Conservation (phyloP, 192 early-diverging fungal genomes). For the Mortierella alpina region DNA sequence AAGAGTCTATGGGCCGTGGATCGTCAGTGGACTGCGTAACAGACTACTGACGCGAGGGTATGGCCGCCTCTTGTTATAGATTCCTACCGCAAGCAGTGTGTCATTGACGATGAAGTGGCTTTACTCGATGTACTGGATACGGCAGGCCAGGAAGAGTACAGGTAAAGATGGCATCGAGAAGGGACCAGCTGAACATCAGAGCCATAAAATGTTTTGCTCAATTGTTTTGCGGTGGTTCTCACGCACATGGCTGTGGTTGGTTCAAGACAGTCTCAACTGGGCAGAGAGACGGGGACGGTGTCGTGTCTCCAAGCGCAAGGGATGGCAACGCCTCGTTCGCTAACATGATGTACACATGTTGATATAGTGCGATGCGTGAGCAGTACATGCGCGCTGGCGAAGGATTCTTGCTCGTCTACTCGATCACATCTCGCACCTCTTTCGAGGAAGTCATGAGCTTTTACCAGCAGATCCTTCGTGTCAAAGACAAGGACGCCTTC, state of each 20-base stretch:
- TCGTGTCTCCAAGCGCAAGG: background rate
- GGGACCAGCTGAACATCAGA: background rate
- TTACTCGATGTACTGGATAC: background rate
- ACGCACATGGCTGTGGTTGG: background rate
- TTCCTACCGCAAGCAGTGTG: slow-evolving; percentile 95
- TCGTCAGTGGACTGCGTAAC: too few relatives aligned
- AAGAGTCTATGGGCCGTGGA: too few relatives aligned
- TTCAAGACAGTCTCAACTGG: background rate
- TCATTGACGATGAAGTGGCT: slow-evolving; percentile 79
- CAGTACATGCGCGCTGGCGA: slow-evolving; percentile 98
- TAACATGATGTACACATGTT: background rate
- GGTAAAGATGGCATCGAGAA: background rate
- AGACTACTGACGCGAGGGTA: background rate
- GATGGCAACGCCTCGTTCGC: background rate
- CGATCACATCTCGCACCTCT: slow-evolving; percentile 89
- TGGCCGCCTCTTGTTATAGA: slow-evolving; percentile 56
- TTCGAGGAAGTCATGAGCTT: slow-evolving; percentile 94
- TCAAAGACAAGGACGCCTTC: slow-evolving; percentile 94
- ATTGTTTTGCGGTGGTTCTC: too few relatives aligned
- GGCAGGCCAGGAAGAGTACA: slow-evolving; percentile 2
- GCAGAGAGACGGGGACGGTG: background rate
- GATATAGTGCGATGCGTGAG: slow-evolving; percentile 84
- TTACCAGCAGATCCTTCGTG: slow-evolving; percentile 91
- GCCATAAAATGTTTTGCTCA: background rate
- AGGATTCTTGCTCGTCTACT: slow-evolving; percentile 94